A percentile compares a stretch with the other conserved stretches of the same genome.
Evolutionary conservation across 2,329 filamentous ascomycete species (phyloP).

Genomic region (Biscogniauxia mediterranea): DNA sequence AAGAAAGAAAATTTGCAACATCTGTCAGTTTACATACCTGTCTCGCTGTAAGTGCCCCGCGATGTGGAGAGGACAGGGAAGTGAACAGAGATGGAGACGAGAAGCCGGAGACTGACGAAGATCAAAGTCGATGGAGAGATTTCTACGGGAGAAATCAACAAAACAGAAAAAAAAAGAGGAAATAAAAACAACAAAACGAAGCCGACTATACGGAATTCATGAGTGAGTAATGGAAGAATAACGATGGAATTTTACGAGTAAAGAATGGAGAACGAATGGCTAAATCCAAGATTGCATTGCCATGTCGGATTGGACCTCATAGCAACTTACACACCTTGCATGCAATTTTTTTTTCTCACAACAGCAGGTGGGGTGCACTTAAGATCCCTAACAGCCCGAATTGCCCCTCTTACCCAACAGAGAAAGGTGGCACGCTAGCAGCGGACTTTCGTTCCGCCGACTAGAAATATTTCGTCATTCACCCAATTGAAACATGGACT

Average conservation of each 20-base stretch:
- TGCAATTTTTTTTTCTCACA: slow-evolving; percentile 4
- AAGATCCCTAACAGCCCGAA: slow-evolving; percentile 8
- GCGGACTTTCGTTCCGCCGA: background rate
- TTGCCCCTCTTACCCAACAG: slow-evolving; percentile 33
- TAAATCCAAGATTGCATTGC: slow-evolving; percentile 15
- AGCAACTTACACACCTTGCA: slow-evolving; percentile 3
- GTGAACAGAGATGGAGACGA: background rate
- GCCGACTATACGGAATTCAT: background rate
- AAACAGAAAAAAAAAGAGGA: slow-evolving; percentile 2
- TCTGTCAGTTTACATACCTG: slow-evolving; percentile 14
- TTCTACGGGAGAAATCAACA: slow-evolving; percentile 1
- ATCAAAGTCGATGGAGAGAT: background rate
- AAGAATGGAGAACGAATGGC: slow-evolving; percentile 19
- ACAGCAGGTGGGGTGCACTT: background rate
- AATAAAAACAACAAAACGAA: background rate
- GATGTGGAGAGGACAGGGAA: slow-evolving; percentile 4
- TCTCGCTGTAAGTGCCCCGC: slow-evolving; percentile 22
- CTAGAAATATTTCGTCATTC: background rate
- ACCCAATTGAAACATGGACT: background rate
- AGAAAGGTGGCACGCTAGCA: slow-evolving; percentile 18
- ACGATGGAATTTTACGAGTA: slow-evolving; percentile 11
- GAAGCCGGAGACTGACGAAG: background rate
- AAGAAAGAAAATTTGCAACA: too few species aligned
- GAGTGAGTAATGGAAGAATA: slow-evolving; percentile 1
- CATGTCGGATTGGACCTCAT: slow-evolving; percentile 14